Evolutionary conservation across 208 protist species (phyloP), one percentile per base, ranked within the genome.

Genomic region (Trypanosomatidae sp.): DNA sequence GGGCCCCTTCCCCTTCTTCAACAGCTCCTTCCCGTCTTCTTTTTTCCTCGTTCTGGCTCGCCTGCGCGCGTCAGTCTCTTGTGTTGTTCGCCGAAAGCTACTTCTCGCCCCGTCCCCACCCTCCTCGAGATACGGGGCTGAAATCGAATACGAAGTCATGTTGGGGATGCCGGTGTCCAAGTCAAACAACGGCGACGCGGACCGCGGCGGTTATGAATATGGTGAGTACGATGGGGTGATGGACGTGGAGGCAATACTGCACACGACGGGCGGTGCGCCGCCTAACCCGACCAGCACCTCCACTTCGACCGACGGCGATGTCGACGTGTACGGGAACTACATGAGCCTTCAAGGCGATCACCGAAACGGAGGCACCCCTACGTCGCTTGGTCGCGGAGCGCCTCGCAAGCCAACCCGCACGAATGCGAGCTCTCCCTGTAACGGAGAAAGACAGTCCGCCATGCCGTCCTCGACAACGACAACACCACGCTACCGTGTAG

Each of bases 171-270:
- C 66, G 15, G 33, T 50, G 30, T 17, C 66, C 8, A 69, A 56
- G 49, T 44, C 66, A 4, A 69, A n/a, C 44, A 69, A 28, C 44
- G 66, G 49, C 15, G 65, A 55, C 15, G n/a, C 19, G 39, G 65
- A 46, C 12, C 41, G 28, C 2, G 50, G 65, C 28, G 66, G 59
- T 52, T 79, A 79, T 55, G 53, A 71, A 36, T 79, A 71, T 39
- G 60, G 74, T 30, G 74, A 73, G 53, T 79, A 79, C 69, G 69
- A 74, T 30, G 74, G 74, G n/a, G 58, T 79, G 17, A 69, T 73
- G 30, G 69, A 74, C 68, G 60, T 79, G 62, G 74, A 79, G 49
- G 59, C 69, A 17, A 49, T 79, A 36, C 55, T 79, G 4, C 73
- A 78, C 60, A 49, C 62, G 8, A 50, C 62, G 22, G 4, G 12